phyloP scores from a whole-genome alignment of 2,329 filamentous ascomycete genomes.

The Chaetomiaceae sp. region DNA sequence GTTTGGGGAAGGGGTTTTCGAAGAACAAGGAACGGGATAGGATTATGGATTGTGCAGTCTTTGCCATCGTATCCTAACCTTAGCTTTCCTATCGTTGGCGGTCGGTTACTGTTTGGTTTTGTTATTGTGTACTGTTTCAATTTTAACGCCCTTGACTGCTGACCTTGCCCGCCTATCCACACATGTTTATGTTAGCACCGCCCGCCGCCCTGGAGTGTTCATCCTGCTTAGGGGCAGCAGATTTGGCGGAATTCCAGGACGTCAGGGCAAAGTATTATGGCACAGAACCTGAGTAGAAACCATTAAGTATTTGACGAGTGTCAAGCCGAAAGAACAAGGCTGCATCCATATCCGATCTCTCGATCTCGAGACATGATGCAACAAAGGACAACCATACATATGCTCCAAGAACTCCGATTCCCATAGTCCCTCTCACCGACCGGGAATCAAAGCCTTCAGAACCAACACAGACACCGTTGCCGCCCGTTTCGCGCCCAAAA shows the following conservation, averaged over 20 bases:
- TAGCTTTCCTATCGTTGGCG: not conserved
- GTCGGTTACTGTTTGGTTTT: not conserved
- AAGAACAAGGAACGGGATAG: not conserved
- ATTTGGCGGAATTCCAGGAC: too few species aligned
- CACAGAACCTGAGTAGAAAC: too few species aligned
- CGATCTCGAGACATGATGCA: too few species aligned
- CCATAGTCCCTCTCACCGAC: conserved; percentile 24
- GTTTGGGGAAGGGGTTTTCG: not conserved
- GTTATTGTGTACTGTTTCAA: not conserved
- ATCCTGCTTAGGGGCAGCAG: too few species aligned
- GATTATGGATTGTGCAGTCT: not conserved
- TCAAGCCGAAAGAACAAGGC: too few species aligned
- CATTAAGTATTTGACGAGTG: too few species aligned
- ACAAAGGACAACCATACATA: too few species aligned
- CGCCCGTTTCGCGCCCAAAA: not conserved
- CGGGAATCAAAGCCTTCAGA: conserved; percentile 16
- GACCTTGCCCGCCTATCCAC: too few species aligned
- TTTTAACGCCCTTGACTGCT: not conserved
- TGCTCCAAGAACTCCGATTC: conserved; percentile 17
- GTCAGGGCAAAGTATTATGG: too few species aligned
- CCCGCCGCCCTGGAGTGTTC: too few species aligned
- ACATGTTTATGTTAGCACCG: too few species aligned
- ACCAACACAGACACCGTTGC: conserved; percentile 6
- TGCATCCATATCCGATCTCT: too few species aligned
- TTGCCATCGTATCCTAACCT: not conserved